Evolutionary conservation across 345 rosid species (phyloP).

Genomic region (Bruguiera sexangula): DNA sequence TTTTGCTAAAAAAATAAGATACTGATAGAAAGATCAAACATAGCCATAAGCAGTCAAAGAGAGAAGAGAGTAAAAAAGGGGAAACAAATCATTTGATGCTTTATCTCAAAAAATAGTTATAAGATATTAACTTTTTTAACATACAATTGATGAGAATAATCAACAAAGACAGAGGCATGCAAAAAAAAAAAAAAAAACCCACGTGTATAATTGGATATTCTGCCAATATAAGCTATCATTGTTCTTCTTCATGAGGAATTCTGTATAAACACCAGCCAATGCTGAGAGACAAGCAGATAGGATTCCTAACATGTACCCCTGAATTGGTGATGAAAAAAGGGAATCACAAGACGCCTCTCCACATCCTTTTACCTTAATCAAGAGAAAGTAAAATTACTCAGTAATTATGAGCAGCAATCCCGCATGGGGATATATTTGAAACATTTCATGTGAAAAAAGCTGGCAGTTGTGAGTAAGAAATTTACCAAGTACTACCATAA

Average conservation of each 20-base stretch:
- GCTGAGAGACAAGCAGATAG: slow-evolving; percentile 94
- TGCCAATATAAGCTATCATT: slow-evolving; percentile 94
- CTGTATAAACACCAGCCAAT: slow-evolving; percentile 91
- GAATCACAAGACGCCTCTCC: slow-evolving; percentile 84
- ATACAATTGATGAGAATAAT: not conserved
- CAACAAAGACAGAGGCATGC: not conserved
- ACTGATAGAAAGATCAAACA: too few species aligned
- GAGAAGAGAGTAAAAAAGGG: too few species aligned
- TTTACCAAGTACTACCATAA: not conserved
- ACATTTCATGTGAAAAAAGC: not conserved
- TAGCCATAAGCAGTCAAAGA: too few species aligned
- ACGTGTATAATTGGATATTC: slow-evolving; percentile 90
- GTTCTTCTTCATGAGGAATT: slow-evolving; percentile 93
- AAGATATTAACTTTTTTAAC: not conserved
- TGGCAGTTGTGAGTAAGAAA: not conserved
- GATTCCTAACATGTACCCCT: slow-evolving; percentile 77
- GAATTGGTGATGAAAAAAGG: slow-evolving; percentile 81
- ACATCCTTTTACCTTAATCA: slow-evolving; percentile 46
- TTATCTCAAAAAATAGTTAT: too few species aligned
- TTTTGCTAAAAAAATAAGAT: too few species aligned
- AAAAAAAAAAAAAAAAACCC: slow-evolving; percentile 44
- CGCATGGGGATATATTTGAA: not conserved
- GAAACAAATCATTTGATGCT: too few species aligned
- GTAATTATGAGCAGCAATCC: not conserved
- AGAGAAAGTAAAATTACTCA: slow-evolving; percentile 1